Evolutionary conservation across 306 rosid species (phyloP).

Genomic region (Casuarina equisetifolia): DNA sequence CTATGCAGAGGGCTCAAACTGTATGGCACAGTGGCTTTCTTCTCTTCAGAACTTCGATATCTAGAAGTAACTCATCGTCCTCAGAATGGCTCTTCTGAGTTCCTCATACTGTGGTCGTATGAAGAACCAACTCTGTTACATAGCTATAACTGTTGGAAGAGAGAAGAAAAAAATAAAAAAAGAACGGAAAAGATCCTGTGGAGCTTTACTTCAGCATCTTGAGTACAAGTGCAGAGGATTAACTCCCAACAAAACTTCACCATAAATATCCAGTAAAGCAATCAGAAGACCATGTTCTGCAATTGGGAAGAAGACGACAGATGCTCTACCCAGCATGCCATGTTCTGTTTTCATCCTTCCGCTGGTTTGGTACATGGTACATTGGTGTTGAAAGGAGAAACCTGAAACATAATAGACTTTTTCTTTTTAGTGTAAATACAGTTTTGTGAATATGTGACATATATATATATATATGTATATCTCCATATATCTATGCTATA

Average conservation of each 20-base stretch:
- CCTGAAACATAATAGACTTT: neutral
- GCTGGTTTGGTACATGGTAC: neutral
- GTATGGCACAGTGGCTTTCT: conserved; percentile 67
- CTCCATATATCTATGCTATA: neutral
- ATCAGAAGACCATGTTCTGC: neutral
- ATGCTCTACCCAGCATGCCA: conserved; percentile 6
- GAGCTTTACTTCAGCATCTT: neutral
- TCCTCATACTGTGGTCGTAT: neutral
- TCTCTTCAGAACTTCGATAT: conserved; percentile 57
- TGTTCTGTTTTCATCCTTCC: conserved; percentile 6
- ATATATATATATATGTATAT: neutral
- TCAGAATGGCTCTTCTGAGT: conserved; percentile 15
- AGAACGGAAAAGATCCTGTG: neutral
- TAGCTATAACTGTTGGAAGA: neutral
- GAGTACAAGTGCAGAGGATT: conserved; percentile 5
- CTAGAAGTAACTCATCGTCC: conserved; percentile 22
- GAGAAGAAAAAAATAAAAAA: neutral
- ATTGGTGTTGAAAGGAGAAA: neutral
- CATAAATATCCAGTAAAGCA: neutral
- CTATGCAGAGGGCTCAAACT: conserved; percentile 65
- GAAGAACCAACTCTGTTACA: conserved; percentile 15
- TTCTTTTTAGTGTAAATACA: conserved; percentile 12
- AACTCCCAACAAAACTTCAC: neutral
- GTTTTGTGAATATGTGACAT: conserved; percentile 28
- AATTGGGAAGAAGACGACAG: neutral